phyloP scores from a whole-genome alignment of 352 stramenopile species.

The Phytophthora litchii region DNA sequence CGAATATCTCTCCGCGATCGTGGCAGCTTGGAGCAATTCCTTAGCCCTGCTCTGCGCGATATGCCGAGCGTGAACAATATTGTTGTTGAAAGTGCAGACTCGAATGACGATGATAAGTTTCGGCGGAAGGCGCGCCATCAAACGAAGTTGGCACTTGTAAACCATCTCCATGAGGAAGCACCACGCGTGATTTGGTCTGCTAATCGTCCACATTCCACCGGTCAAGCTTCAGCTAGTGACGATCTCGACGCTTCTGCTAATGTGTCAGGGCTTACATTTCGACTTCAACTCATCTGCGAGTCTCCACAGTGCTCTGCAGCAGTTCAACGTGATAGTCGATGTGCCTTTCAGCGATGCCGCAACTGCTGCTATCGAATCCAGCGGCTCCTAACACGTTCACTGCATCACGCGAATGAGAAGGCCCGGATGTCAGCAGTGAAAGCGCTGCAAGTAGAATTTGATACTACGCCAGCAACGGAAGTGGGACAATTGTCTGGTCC shows the following conservation, averaged over 20 bases:
- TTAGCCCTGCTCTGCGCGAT: constrained; percentile 24
- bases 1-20: constrained; percentile 29
- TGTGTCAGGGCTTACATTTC: background rate
- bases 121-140: constrained; percentile 64
- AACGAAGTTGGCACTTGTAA: constrained; percentile 57
- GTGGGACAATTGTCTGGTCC: background rate
- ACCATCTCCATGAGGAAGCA: constrained; percentile 48
- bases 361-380: constrained; percentile 78
- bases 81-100: constrained; percentile 15
- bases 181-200: constrained; percentile 63
- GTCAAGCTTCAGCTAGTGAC: constrained; percentile 5
- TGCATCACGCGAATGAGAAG: constrained; percentile 28
- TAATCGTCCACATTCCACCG: constrained; percentile 31
- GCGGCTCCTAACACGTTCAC: constrained; percentile 38
- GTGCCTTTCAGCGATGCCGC: constrained; percentile 55
- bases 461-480: constrained; percentile 4
- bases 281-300: constrained; percentile 35
- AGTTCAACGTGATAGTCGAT: constrained; percentile 48
- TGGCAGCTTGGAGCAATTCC: constrained; percentile 40
- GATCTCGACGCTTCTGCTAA: constrained; percentile 5
- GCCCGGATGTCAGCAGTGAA: constrained; percentile 30
- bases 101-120: constrained; percentile 55
- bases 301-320: constrained; percentile 38
- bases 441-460: constrained; percentile 27
- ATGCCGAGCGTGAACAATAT: constrained; percentile 9